phyloP scores from a whole-genome alignment of 805 yeast species.

The Tetrapisispora taiwanensis region DNA sequence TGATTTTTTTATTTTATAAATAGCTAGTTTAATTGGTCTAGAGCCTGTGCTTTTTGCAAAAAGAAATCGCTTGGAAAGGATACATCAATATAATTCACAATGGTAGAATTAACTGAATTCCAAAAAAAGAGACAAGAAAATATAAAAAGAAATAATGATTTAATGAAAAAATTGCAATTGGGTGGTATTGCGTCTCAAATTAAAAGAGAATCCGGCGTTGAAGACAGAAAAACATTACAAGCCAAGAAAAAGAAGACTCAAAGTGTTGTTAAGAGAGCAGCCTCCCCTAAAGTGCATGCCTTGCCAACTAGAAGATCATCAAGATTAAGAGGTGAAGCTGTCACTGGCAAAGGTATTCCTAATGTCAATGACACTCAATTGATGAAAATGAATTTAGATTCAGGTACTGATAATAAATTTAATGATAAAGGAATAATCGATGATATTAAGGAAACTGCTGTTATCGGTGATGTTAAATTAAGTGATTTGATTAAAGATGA shows the following conservation, averaged over 20 bases:
- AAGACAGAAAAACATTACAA: slow-evolving; percentile 21
- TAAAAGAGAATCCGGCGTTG: slow-evolving; percentile 35
- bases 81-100: neutral
- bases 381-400: slow-evolving; percentile 11
- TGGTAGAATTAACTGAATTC: slow-evolving; percentile 44
- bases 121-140: slow-evolving; percentile 66
- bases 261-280: slow-evolving; percentile 6
- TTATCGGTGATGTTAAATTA: slow-evolving; percentile 56
- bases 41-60: no score
- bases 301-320: slow-evolving; percentile 67
- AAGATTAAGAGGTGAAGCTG: slow-evolving; percentile 64
- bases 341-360: slow-evolving; percentile 31
- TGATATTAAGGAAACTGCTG: slow-evolving; percentile 43
- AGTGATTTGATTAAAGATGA: slow-evolving; percentile 44
- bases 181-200: slow-evolving; percentile 47
- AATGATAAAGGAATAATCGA: slow-evolving; percentile 30
- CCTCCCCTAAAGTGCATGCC: slow-evolving; percentile 14
- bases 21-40: no score
- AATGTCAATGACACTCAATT: slow-evolving; percentile 19
- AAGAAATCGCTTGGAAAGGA: no score
- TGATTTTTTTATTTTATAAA: no score
- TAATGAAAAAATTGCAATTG: slow-evolving; percentile 61
- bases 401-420: neutral
- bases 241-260: slow-evolving; percentile 16
- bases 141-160: slow-evolving; percentile 72